These are phyloP conservation scores for Parietichytrium sp. DNA, from an alignment of 108 stramenopile species.

Conservation along the genomic window DNA sequence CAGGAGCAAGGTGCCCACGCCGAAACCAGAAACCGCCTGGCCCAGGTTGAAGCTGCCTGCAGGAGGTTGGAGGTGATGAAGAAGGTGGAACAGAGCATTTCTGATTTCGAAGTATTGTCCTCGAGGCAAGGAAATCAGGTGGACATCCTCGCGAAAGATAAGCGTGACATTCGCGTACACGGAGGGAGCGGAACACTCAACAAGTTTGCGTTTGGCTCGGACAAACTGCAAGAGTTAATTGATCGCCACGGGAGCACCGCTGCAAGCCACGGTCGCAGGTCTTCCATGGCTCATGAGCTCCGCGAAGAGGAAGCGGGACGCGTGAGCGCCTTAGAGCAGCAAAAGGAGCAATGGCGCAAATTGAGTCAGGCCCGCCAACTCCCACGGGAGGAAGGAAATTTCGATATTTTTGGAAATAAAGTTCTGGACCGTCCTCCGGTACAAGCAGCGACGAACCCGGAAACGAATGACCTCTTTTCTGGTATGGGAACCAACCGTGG, in stretches of 20 bases:
- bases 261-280: neutral
- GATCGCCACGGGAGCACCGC: neutral
- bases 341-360: neutral
- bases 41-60: conserved; percentile 1
- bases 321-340: neutral
- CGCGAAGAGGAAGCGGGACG: conserved; percentile 9
- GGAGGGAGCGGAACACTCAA: conserved; percentile 2
- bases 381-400: neutral
- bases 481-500: neutral
- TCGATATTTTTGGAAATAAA: conserved; percentile 32
- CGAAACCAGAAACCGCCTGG: neutral
- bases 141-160: neutral
- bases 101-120: neutral
- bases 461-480: neutral
- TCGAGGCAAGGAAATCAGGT: neutral
- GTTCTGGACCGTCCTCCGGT: neutral
- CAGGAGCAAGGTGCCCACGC: neutral
- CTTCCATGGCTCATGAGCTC: neutral
- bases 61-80: neutral
- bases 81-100: neutral
- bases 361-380: neutral
- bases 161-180: conserved; percentile 14
- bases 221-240: conserved; percentile 8
- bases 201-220: conserved; percentile 19
- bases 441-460: neutral